phyloP scores from a whole-genome alignment of 2,329 filamentous ascomycete genomes.

The Hymenoscyphus fraxineus region DNA sequence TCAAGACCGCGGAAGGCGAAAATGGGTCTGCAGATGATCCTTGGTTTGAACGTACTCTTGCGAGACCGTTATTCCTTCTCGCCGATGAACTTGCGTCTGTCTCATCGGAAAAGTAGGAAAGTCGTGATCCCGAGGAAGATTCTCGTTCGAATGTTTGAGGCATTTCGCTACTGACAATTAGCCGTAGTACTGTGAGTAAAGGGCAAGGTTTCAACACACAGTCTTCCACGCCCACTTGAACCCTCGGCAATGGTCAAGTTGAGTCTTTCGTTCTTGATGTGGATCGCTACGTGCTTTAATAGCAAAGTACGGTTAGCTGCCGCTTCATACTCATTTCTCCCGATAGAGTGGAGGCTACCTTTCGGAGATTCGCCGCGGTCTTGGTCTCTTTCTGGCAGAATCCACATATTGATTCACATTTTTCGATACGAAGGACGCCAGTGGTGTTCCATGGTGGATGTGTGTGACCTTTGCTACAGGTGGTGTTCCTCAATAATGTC shows the following conservation, averaged over 20 bases:
- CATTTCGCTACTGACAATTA: conserved; percentile 22
- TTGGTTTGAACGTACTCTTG: conserved; percentile 5
- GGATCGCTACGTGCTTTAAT: conserved; percentile 31
- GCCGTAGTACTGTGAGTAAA: background rate
- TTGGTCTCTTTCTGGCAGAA: conserved; percentile 34
- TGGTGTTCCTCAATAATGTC: conserved; percentile 22
- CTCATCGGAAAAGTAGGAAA: conserved; percentile 16
- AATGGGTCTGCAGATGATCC: conserved; percentile 16
- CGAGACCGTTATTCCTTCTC: conserved; percentile 5
- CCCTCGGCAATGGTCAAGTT: conserved; percentile 30
- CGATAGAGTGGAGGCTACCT: conserved; percentile 17
- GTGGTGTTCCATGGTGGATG: conserved; percentile 32
- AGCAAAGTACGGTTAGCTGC: background rate
- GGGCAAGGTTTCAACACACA: conserved; percentile 21
- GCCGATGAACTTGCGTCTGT: conserved; percentile 5
- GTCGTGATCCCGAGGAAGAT: conserved; percentile 17
- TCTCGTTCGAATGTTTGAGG: conserved; percentile 12
- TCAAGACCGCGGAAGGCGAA: conserved; percentile 20
- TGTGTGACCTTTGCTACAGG: conserved; percentile 31
- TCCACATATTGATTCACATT: conserved; percentile 31
- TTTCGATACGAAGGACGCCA: conserved; percentile 28
- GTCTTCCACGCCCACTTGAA: conserved; percentile 28
- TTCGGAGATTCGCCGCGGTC: conserved; percentile 32
- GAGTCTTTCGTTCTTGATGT: conserved; percentile 32
- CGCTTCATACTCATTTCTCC: background rate